These are phyloP conservation scores for Stephanodiscus minutulus DNA, from an alignment of 108 stramenopile genomes.

Conservation along the genomic window DNA sequence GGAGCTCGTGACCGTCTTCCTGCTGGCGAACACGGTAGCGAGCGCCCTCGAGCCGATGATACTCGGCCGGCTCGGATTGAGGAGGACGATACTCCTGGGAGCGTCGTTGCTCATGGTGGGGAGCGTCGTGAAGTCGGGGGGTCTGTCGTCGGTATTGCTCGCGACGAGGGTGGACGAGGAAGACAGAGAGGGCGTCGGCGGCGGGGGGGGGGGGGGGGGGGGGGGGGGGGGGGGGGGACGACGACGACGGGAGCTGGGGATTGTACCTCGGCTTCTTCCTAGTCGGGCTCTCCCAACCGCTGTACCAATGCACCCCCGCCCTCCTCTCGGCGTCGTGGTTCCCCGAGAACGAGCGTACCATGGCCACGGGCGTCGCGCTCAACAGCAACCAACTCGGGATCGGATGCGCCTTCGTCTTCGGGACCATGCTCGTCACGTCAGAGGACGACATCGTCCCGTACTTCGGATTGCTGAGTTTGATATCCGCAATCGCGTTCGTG, in stretches of 20 bases:
- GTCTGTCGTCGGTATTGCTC: no score
- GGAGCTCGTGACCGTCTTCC: constrained; percentile 76
- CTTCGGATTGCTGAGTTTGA: constrained; percentile 75
- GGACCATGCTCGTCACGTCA: constrained; percentile 69
- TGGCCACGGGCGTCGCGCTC: constrained; percentile 91
- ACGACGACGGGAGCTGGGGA: constrained; percentile 70
- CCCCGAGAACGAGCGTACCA: constrained; percentile 85
- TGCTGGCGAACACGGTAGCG: constrained; percentile 79
- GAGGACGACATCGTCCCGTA: constrained; percentile 78
- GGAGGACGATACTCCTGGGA: constrained; percentile 80
- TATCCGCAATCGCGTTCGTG: constrained; percentile 72
- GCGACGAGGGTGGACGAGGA: constrained; percentile 16
- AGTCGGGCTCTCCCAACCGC: constrained; percentile 83
- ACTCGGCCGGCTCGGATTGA: constrained; percentile 74
- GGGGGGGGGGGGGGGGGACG: constrained; percentile 26
- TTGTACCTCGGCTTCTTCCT: constrained; percentile 86
- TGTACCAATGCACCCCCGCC: constrained; percentile 91
- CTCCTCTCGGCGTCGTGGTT: constrained; percentile 89
- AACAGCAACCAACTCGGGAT: constrained; percentile 90
- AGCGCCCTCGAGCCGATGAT: constrained; percentile 83
- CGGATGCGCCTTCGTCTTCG: constrained; percentile 87
- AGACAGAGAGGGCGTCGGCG: constrained; percentile 18
- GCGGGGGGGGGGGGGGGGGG: background rate
- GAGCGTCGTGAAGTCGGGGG: constrained; percentile 82
- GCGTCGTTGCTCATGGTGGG: constrained; percentile 79